Evolutionary conservation across 768 basidiomycete species (phyloP).

Genomic region (Jaapia argillacea): DNA sequence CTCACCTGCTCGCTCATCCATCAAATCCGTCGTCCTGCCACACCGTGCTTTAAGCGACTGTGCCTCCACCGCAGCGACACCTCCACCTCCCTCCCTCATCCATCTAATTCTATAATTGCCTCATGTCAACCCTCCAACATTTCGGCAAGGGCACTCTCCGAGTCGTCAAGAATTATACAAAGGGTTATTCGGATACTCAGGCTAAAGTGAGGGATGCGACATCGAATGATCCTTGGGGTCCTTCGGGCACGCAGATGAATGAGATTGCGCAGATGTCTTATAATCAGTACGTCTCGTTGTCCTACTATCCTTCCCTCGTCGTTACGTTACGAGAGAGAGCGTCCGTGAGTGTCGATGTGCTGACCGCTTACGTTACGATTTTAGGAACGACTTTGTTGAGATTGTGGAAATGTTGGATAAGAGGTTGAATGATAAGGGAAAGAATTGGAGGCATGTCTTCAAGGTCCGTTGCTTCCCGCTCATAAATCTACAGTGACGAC

Average conservation of each 20-base stretch:
- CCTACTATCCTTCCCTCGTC: too few species aligned
- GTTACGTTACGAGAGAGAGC: neutral
- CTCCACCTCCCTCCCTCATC: neutral
- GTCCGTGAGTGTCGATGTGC: neutral
- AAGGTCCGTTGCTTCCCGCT: conserved; percentile 44
- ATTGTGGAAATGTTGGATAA: conserved; percentile 99
- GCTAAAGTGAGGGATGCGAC: conserved; percentile 95
- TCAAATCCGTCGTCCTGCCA: too few species aligned
- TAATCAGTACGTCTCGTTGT: conserved; percentile 95
- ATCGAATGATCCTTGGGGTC: conserved; percentile 97
- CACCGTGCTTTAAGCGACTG: too few species aligned
- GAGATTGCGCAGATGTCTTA: conserved; percentile 95
- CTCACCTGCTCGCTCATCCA: too few species aligned
- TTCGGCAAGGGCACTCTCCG: conserved; percentile 81
- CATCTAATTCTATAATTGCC: neutral
- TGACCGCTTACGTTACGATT: conserved; percentile 11
- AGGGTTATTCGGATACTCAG: conserved; percentile 91
- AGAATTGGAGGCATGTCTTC: conserved; percentile 99
- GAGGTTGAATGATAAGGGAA: conserved; percentile 95
- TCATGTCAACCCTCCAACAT: conserved; percentile 44
- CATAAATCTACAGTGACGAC: neutral
- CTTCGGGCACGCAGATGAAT: conserved; percentile 97
- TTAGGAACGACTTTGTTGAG: conserved; percentile 91
- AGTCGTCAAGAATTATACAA: conserved; percentile 92
- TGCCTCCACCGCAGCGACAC: neutral